A percentile compares a stretch with the other conserved stretches of the same genome.
These are phyloP conservation scores for Quercus phellos DNA, from an alignment of 331 rosid genomes.

Conservation along the genomic window DNA sequence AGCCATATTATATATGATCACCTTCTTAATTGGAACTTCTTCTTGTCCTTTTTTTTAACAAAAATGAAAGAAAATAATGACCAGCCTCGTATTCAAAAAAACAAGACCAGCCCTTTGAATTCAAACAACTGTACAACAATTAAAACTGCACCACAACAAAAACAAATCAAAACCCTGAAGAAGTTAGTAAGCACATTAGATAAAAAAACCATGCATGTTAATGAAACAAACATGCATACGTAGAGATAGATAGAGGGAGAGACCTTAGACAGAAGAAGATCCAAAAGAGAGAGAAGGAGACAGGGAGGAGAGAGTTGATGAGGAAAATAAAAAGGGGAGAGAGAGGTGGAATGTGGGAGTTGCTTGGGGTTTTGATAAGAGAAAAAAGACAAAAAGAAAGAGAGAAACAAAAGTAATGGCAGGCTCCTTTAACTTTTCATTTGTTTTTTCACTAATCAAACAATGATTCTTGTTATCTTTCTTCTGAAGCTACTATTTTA, in stretches of 20 bases:
- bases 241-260: background rate
- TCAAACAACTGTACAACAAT: background rate
- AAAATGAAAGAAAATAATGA: background rate
- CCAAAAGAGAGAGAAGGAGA: slow-evolving; percentile 3
- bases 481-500: slow-evolving; percentile 22
- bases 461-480: slow-evolving; percentile 47
- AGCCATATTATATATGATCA: slow-evolving; percentile 46
- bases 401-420: slow-evolving; percentile 24
- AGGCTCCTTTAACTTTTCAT: slow-evolving; percentile 38
- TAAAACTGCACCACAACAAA: slow-evolving; percentile 9
- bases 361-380: slow-evolving; percentile 76
- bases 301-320: background rate
- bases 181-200: background rate
- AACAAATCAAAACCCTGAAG: background rate
- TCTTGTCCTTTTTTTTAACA: slow-evolving; percentile 15
- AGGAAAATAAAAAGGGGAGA: slow-evolving; percentile 17
- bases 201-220: background rate
- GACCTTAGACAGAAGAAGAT: slow-evolving; percentile 30
- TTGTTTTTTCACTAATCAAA: slow-evolving; percentile 47
- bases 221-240: background rate
- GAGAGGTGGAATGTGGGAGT: slow-evolving; percentile 48
- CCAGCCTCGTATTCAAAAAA: slow-evolving; percentile 13
- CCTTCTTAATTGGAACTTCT: slow-evolving; percentile 21
- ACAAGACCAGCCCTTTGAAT: slow-evolving; percentile 12
- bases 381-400: slow-evolving; percentile 57